Evolutionary conservation across 805 yeast genomes (phyloP), one percentile per base, ranked within the genome.

Genomic region (Saturnispora besseyi): DNA sequence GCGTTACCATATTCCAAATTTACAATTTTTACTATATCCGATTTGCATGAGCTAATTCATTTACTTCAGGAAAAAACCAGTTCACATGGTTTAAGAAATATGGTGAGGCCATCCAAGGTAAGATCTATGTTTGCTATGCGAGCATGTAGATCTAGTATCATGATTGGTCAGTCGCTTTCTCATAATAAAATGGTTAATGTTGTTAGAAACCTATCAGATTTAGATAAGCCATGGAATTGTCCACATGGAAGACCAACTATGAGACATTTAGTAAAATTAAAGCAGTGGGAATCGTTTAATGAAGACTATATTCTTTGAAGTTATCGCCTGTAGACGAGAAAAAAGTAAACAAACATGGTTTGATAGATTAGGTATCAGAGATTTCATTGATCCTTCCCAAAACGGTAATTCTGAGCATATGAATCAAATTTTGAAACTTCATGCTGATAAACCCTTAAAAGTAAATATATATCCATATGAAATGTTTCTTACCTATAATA

Each of bases 241-340:
- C 99, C 99, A 0, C 99, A 93, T 66, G 99, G 99, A 0, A 71
- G 99, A 55, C 99, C 99, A 0, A 93, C 99, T 1, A 81, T 93
- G 84, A 75, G 99, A 49, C 97, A 91, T 65, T 70, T 91, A 51
- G 78, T 82, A 52, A 88, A 86, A 50, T 60, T 83, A 36, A 64
- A 69, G 40, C 64, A 69, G 43, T 73, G 79, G 76, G 57, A 61
- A 21, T 56, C 73, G 0, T 78, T 77, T 54, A 57, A 57, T 9
- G 67, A 66, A 2, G 83, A 78, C 57, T 74, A 75, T 56, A 13
- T 12, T n/a, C 12, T 44, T 9, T 53, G 43, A 45, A 10, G 31
- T 18, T 13, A 10, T 8, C 12, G 5, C 10, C 13, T 8, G 10
- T 18, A 24, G 24, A 28, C 28, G 40, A 24, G 12, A 9, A 10